These are phyloP conservation scores for Linnemannia elongata DNA, from an alignment of 192 early-diverging fungal genomes.

Conservation along the genomic window DNA sequence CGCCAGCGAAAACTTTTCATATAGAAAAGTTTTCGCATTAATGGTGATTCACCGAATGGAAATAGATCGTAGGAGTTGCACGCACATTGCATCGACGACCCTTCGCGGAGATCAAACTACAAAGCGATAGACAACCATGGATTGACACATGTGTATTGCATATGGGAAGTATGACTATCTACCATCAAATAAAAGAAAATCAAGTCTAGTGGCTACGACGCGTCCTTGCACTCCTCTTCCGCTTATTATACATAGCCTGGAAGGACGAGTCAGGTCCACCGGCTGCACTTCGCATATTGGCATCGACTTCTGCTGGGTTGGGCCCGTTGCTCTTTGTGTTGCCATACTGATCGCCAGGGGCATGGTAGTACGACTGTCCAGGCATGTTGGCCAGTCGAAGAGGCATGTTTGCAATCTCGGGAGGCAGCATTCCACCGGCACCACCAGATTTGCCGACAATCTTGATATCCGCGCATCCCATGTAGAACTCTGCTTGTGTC, in stretches of 20 bases:
- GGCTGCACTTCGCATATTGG: slow-evolving; percentile 25
- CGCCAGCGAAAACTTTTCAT: background rate
- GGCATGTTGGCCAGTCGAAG: slow-evolving; percentile 47
- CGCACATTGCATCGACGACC: background rate
- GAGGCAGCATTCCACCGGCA: slow-evolving; percentile 48
- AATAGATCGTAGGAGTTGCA: background rate
- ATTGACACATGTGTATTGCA: background rate
- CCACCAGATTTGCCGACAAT: slow-evolving; percentile 57
- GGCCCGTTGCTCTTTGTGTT: slow-evolving; percentile 39
- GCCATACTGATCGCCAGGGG: slow-evolving; percentile 36
- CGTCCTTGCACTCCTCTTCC: background rate
- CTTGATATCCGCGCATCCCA: slow-evolving; percentile 81
- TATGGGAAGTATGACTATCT: background rate
- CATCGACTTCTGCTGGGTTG: slow-evolving; percentile 9
- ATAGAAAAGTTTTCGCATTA: background rate
- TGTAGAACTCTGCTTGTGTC: slow-evolving; percentile 78
- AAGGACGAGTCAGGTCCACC: slow-evolving; percentile 21
- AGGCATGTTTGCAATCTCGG: slow-evolving; percentile 20
- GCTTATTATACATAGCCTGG: background rate
- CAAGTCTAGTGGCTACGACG: background rate
- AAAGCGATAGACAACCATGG: too few species aligned
- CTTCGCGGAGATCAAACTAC: background rate
- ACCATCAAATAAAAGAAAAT: background rate
- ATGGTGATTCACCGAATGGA: background rate
- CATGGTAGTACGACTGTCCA: slow-evolving; percentile 36